These are phyloP conservation scores for Adansonia gregorii DNA, from an alignment of 441 rosid species.

Conservation along the genomic window DNA sequence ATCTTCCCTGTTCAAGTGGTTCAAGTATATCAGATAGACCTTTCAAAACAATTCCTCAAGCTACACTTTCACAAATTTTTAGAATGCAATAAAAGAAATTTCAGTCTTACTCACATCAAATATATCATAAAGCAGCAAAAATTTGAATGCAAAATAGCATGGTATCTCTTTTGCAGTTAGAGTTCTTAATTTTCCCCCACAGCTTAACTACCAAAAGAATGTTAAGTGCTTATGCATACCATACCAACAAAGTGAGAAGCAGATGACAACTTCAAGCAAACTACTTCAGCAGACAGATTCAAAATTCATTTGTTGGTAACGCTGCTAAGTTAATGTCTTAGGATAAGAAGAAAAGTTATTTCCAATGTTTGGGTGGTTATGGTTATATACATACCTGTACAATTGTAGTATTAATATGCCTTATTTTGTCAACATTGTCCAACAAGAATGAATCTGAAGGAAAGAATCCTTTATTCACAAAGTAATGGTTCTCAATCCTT, in stretches of 20 bases:
- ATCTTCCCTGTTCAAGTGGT: slow-evolving; percentile 75
- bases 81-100: not conserved
- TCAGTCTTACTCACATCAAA: not conserved
- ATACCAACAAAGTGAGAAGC: not conserved
- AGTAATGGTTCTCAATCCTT: slow-evolving; percentile 93
- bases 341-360: not conserved
- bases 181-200: not conserved
- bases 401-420: slow-evolving; percentile 76
- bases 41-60: too few relatives aligned
- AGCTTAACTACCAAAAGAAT: too few relatives aligned
- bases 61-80: slow-evolving; percentile 6
- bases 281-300: not conserved
- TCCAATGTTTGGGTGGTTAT: not conserved
- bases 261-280: not conserved
- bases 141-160: not conserved
- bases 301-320: not conserved
- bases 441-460: slow-evolving; percentile 77
- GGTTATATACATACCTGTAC: slow-evolving; percentile 64
- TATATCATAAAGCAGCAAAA: not conserved
- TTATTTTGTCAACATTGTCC: slow-evolving; percentile 80
- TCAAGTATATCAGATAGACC: not conserved
- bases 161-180: not conserved
- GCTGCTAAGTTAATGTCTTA: not conserved
- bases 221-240: not conserved
- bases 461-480: slow-evolving; percentile 81